phyloP scores from a whole-genome alignment of 257 asterid genomes.

The Osmanthus fragrans region DNA sequence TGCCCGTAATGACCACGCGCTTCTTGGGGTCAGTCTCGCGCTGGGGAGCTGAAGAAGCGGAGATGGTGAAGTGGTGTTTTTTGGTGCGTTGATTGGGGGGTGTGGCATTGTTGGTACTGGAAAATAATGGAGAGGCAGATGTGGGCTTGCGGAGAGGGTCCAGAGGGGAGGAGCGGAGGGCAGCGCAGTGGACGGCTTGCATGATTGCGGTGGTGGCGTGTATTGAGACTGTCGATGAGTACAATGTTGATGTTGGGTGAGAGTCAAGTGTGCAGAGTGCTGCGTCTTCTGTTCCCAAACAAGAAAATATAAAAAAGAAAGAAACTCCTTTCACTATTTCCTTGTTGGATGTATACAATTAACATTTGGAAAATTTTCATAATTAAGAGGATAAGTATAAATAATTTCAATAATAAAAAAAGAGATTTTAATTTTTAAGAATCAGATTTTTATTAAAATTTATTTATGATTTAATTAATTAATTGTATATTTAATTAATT shows the following conservation, averaged over 20 bases:
- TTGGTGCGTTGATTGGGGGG: constrained; percentile 8
- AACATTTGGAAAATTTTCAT: too few species aligned
- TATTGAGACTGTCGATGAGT: constrained; percentile 33
- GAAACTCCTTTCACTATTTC: too few species aligned
- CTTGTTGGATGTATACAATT: too few species aligned
- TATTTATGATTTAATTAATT: too few species aligned
- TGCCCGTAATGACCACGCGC: constrained; percentile 61
- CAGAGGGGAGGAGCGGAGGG: constrained; percentile 43
- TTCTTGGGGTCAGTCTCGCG: constrained; percentile 65
- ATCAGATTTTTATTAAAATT: too few species aligned
- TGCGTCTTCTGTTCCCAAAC: neutral
- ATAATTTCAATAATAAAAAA: too few species aligned
- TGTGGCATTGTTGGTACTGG: constrained; percentile 31
- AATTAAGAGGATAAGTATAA: too few species aligned
- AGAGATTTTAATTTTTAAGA: too few species aligned
- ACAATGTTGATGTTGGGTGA: constrained; percentile 22
- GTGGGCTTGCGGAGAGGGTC: constrained; percentile 33
- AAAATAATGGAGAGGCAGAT: constrained; percentile 22
- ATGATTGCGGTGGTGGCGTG: constrained; percentile 26
- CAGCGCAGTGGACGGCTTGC: constrained; percentile 47
- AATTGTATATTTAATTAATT: too few species aligned
- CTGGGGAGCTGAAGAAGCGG: constrained; percentile 49
- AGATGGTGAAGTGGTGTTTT: constrained; percentile 34
- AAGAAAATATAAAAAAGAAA: neutral
- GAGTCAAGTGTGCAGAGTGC: neutral